Evolutionary conservation across 2,329 filamentous ascomycete species (phyloP), one percentile per base, ranked within the genome.

Genomic region (Xylaria sp.): DNA sequence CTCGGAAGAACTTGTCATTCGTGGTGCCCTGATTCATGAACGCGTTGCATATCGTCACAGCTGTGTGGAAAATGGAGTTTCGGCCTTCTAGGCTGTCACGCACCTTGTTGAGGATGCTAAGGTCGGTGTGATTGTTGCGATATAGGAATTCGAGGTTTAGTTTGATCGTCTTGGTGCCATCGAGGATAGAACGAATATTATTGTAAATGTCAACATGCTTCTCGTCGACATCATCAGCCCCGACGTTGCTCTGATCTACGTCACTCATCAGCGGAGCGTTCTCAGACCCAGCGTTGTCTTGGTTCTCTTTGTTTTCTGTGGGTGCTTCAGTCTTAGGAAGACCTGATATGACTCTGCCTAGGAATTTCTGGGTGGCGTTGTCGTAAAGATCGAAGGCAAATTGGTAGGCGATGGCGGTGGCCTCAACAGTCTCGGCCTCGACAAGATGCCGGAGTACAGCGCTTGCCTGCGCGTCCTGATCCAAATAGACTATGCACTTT

Each of bases 21-120:
- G 95, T 97, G 0, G 96, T 99, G 67, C 96, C 97, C 63, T 97
- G 94, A 79, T 99, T 97, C 96, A 99, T 99, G 80, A 99, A 98
- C 11, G 94, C 96, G 77, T 98, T 98, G 77, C 95, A 96, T 77
- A 99, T 96, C 0, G 96, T 98, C 65, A 99, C 93, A 4, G 94
- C 94, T 1, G 94, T 97, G 81, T 99, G 96, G 87, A 98, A 98
- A 74, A 99, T 99, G 38, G 95, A 98, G 82, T 97, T 98, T 62
- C 97, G 89, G 42, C 94, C 94, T 79, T 99, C 96, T 17, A 99
- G 84, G 74, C 94, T 97, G 79, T 99, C 96, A 59, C 95, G 92
- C 53, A 99, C 91, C 83, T 97, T 97, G 86, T 97, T 97, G 66
- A 99, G 85, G 70, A 99, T 96, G 75, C 90, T 92, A 72, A 94